Evolutionary conservation across 1,284 basidiomycete genomes (phyloP), one percentile per base, ranked within the genome.

Genomic region (Earliella scabrosa): DNA sequence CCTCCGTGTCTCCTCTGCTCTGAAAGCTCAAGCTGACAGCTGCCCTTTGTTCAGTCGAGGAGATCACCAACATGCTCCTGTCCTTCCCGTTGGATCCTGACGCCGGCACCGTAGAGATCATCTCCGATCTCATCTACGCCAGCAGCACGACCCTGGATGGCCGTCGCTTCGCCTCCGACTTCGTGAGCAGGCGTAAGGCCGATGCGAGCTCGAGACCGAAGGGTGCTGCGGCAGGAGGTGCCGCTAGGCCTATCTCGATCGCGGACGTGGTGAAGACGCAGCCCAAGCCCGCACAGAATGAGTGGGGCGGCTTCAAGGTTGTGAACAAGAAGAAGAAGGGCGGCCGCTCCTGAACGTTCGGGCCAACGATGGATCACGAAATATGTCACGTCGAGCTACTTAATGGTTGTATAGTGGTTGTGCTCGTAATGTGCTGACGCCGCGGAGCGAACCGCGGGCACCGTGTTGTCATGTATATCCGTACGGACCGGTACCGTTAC

Each of bases 81-180:
- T 87, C 90, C 1, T 97, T 97, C 79, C 92, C 95, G 7, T 73
- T 97, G 41, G 94, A 97, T 65, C 91, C 93, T 11, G 92, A 95
- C 61, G 75, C 85, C 36, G 82, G 87, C 4, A 91, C 90, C 1
- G 75, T 88, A 36, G 95, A 97, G 74, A 88, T 97, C 68, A 97
- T 98, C 61, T 90, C 91, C 20, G 95, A 97, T 69, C 79, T 88
- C 40, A 93, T 99, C 53, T 99, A 99, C 70, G 90, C 93, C 36
- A 95, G 92, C 67, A 95, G 92, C 66, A 92, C 93, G 23, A 99
- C 93, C 2, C 82, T 99, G 38, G 95, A 99, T 67, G 97, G 97
- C 1, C 83, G 96, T 51, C 85, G 96, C 27, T 99, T 99, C 68
- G 95, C 95, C 1, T 79, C 89, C 5, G 95, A 98, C 66, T 99